Conservation (phyloP, 176 grass and related monocot genomes). For the Lolium perenne region DNA sequence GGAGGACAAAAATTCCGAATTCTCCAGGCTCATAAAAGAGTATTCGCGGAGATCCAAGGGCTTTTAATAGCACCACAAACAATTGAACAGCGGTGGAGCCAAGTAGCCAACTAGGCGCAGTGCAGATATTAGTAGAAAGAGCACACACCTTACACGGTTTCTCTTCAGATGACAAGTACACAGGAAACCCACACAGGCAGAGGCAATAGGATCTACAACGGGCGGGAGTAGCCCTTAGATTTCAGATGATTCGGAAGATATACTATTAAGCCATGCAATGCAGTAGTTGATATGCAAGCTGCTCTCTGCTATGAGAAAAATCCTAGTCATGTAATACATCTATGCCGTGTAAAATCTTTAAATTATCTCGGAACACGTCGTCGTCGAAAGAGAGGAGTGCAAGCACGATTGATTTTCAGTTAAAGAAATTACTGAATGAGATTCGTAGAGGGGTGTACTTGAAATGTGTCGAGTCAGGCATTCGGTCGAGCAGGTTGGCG, state of each 20-base stretch:
- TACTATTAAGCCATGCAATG: constrained; percentile 18
- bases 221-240: constrained; percentile 7
- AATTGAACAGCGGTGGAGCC: not conserved
- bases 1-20: constrained; percentile 79
- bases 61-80: constrained; percentile 6
- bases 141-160: not conserved
- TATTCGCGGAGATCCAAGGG: constrained; percentile 75
- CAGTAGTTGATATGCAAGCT: constrained; percentile 18
- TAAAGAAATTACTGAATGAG: not conserved
- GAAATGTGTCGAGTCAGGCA: not conserved
- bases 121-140: not conserved
- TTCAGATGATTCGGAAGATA: constrained; percentile 8
- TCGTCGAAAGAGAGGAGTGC: not conserved
- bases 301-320: not conserved
- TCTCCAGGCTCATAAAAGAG: constrained; percentile 91
- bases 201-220: not conserved
- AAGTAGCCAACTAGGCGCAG: not conserved
- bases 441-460: not conserved
- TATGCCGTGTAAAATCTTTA: not conserved
- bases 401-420: not conserved
- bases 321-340: not conserved
- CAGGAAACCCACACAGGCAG: not conserved
- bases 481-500: constrained; percentile 35
- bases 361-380: not conserved
- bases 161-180: constrained; percentile 5